Base-by-base conservation (phyloP, 1,284 basidiomycete genomes). In the Austropuccinia psidii region DNA sequence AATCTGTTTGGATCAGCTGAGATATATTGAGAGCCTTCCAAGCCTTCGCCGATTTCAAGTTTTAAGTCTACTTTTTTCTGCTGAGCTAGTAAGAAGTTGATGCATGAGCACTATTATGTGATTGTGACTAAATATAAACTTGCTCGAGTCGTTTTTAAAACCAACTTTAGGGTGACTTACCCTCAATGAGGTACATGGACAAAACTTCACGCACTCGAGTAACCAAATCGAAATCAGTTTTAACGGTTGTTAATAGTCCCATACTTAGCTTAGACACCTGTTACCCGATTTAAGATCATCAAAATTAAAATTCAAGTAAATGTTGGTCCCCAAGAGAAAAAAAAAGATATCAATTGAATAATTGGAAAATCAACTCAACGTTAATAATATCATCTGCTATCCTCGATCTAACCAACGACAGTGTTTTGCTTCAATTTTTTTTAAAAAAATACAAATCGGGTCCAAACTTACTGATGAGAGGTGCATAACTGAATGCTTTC, bases 401-500 rank as follows among this genome's bases (percentile, higher is more conserved):
- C 58, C 68, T 60, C 24, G 68, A 72, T 49, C 68, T 72, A 31
- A n/a, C 8, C 27, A 47, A 50, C 27, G 6, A n/a, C n/a, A n/a
- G n/a, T n/a, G n/a, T n/a, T 45, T 45, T n/a, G n/a, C n/a, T n/a
- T n/a, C n/a, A n/a, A n/a, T n/a, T n/a, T n/a, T n/a, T n/a, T n/a
- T 5, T 31, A n/a, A 57, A 57, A 33, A 41, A 24, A n/a, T 43
- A 11, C 29, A 41, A 24, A 15, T 21, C 19, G 11, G 35, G 37
- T 54, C 39, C 45, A 68, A 24, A 68, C 50, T 29, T 33, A 72
- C 61, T 79, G 78, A 58, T 78, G 78, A 3, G 73, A 60, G 4
- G 78, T 76, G 52, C 78, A 79, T 0, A 79, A 57, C 11, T 78
- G 66, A 31, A 79, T 79, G 0, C 78, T 78, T 33, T 78, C 78